Base-by-base conservation (phyloP, 305 asterid genomes). In the Andrographis paniculata region DNA sequence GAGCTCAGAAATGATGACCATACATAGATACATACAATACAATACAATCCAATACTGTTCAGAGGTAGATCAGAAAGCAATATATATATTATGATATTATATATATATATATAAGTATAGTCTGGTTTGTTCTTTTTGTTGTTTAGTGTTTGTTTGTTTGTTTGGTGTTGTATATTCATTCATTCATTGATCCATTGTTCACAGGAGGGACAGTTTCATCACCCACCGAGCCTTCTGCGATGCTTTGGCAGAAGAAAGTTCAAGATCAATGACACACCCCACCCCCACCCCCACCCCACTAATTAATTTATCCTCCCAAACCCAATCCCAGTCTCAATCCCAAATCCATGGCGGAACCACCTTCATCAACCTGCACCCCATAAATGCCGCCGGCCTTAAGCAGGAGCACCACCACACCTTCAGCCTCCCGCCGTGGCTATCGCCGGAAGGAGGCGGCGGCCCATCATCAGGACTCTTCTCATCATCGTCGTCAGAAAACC, bases 191-290 rank as follows among this genome's bases (percentile, higher is more conserved):
- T n/a, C n/a, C 33, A 5, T 27, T 6, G 10, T 5, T 45, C 46
- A 30, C 85, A 86, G 96, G 72, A 66, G 88, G 67, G 96, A 86
- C 59, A 86, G 96, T 55, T 86, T 86, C 66, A 75, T 82, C 23
- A 87, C 93, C 11, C 96, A 87, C 68, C 75, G 96, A 59, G 96
- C 94, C 46, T 87, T 87, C 58, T 82, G 96, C 31, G 96, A 87
- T 48, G 93, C 93, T 4, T 63, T 87, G 53, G 94, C 96, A 0
- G 83, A 80, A 63, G 96, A 82, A 47, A 80, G 74, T 17, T 67
- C 78, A 50, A 69, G 75, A 56, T 45, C 85, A 56, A 54, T 69
- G 31, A 33, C 74, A 16, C 51, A 52, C 16, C 50, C 53, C 22
- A 68, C 68, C 63, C 69, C 72, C 16, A 19, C 63, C 16, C 55